A percentile compares a stretch with the other conserved stretches of the same genome.
These are phyloP conservation scores for Azolla pinnata DNA, from an alignment of 75 land plant species.

Conservation along the genomic window DNA sequence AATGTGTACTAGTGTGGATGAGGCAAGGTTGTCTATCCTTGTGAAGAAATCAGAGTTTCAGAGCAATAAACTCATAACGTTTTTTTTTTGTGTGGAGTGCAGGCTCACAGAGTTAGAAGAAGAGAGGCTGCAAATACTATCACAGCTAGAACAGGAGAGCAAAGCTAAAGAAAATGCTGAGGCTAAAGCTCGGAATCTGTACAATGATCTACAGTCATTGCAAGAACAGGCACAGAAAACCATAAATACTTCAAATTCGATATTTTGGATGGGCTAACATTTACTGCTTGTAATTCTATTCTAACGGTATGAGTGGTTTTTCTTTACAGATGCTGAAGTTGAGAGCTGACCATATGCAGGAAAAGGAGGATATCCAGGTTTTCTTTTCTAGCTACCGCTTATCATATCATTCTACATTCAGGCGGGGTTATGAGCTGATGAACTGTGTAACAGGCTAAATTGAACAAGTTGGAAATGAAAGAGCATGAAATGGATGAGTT, in stretches of 20 bases:
- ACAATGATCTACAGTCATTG: conserved; percentile 4
- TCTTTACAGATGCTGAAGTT: conserved; percentile 8
- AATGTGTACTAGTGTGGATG: no score
- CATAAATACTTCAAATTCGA: neutral
- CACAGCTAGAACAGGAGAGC: conserved; percentile 5
- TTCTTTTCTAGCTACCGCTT: neutral
- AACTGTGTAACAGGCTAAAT: conserved; percentile 7
- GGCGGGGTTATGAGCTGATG: neutral
- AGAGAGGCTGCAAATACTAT: conserved; percentile 6
- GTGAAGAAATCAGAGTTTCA: no score
- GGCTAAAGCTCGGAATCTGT: conserved; percentile 8
- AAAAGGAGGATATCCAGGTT: conserved; percentile 14
- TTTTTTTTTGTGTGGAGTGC: neutral
- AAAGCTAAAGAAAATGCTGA: conserved; percentile 11
- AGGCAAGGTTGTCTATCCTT: no score
- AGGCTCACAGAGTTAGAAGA: conserved; percentile 19
- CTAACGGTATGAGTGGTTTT: no score
- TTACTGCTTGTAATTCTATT: no score
- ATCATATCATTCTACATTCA: neutral
- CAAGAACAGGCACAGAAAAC: conserved; percentile 10
- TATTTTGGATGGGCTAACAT: no score
- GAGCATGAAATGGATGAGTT: conserved; percentile 22
- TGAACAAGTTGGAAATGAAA: conserved; percentile 7
- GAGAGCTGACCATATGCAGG: conserved; percentile 12
- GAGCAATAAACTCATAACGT: neutral